Percentiles rank a stretch among this genome's conserved stretches.
These are phyloP conservation scores for Cryptosporidium tyzzeri DNA, from an alignment of 169 alveolate genomes.

Conservation along the genomic window DNA sequence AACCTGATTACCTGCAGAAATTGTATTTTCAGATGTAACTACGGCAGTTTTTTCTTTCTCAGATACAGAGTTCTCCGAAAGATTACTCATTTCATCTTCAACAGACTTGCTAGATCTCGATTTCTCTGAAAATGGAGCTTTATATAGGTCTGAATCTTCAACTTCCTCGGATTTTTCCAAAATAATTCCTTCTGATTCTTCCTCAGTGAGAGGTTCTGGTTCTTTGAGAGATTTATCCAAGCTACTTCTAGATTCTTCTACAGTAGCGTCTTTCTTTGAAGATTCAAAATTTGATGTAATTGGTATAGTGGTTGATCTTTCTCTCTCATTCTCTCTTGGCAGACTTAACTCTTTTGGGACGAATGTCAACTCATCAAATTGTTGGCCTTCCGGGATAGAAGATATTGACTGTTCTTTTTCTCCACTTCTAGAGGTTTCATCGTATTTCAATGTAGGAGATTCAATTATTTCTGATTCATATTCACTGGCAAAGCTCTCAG, in stretches of 20 bases:
- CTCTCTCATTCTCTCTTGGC: not conserved
- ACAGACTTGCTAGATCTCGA: not conserved
- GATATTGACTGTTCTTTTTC: not conserved
- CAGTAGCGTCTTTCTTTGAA: not conserved
- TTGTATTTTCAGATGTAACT: not conserved
- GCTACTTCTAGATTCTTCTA: not conserved
- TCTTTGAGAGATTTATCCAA: not conserved
- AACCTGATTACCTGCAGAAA: not conserved
- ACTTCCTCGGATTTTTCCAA: not conserved
- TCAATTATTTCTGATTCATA: not conserved
- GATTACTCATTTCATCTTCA: not conserved
- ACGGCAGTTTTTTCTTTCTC: not conserved
- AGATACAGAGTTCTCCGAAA: not conserved
- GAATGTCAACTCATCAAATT: not conserved
- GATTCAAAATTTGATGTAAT: not conserved
- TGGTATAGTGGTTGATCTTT: not conserved
- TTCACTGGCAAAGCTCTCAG: not conserved
- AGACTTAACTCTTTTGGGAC: constrained; percentile 1
- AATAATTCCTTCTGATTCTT: not conserved
- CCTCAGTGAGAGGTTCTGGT: not conserved
- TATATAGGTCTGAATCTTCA: not conserved
- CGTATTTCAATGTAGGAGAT: not conserved
- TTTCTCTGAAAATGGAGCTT: not conserved
- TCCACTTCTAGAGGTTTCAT: not conserved
- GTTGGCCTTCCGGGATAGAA: not conserved